Evolutionary conservation across 2,329 filamentous ascomycete species (phyloP).

Genomic region (Ceratocystis cubensis): DNA sequence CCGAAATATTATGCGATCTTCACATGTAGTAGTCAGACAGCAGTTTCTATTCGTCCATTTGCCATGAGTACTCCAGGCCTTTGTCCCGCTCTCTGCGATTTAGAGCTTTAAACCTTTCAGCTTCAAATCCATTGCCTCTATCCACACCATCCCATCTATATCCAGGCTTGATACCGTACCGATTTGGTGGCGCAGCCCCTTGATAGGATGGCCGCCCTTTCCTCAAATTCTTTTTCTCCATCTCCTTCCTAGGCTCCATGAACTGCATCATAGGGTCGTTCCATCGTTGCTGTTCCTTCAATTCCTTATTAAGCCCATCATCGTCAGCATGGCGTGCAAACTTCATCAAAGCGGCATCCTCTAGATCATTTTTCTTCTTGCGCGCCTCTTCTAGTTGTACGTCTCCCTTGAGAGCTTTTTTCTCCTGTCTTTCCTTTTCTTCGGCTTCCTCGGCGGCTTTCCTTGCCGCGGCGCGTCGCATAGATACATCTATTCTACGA

Average conservation of each 20-base stretch:
- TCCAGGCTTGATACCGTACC: conserved; percentile 84
- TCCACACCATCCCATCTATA: conserved; percentile 97
- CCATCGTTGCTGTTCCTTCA: conserved; percentile 69
- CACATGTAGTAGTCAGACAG: background rate
- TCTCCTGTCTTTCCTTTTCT: conserved; percentile 54
- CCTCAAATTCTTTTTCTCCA: conserved; percentile 26
- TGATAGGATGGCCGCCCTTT: conserved; percentile 56
- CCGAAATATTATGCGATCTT: no score
- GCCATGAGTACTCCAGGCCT: conserved; percentile 81
- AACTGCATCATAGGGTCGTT: conserved; percentile 87
- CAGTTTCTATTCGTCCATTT: conserved; percentile 65
- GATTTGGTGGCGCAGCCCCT: conserved; percentile 73
- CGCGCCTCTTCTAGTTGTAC: conserved; percentile 62
- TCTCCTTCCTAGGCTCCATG: conserved; percentile 41
- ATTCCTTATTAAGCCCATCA: conserved; percentile 67
- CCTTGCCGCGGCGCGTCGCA: conserved; percentile 81
- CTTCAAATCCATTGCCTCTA: conserved; percentile 84
- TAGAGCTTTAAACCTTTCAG: conserved; percentile 77
- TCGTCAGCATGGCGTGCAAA: conserved; percentile 76
- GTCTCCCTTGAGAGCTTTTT: conserved; percentile 67
- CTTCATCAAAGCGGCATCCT: conserved; percentile 71
- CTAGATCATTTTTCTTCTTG: conserved; percentile 51
- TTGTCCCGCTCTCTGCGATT: conserved; percentile 66
- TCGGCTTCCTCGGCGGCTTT: conserved; percentile 52
- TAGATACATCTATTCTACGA: conserved; percentile 80